Conservation (phyloP, 805 yeast species). For the Zygosaccharomyces lentus region DNA sequence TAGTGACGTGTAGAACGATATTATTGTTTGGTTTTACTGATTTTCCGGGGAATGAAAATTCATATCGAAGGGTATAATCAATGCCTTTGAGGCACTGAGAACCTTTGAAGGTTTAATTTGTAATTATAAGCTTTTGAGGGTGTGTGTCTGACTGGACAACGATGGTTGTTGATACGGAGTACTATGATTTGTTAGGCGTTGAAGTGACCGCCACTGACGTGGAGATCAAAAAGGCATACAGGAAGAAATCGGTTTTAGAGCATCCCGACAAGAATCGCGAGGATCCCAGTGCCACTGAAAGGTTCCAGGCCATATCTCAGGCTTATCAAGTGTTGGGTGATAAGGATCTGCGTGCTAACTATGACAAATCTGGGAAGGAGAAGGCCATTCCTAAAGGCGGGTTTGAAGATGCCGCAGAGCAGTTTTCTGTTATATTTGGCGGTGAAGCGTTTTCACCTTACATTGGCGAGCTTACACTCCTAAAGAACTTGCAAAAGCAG, state of each 20-base stretch:
- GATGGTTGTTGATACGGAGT: slow-evolving; percentile 73
- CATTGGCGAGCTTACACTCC: slow-evolving; percentile 81
- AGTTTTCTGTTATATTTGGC: slow-evolving; percentile 71
- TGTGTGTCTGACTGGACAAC: neutral
- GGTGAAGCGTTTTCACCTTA: slow-evolving; percentile 84
- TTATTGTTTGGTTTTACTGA: neutral
- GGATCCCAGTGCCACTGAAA: slow-evolving; percentile 69
- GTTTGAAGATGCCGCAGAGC: slow-evolving; percentile 70
- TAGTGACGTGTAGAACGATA: neutral
- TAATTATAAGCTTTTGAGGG: neutral
- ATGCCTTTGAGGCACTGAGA: neutral
- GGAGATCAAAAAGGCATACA: slow-evolving; percentile 74
- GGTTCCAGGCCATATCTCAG: slow-evolving; percentile 57
- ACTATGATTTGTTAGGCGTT: slow-evolving; percentile 65
- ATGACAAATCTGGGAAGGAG: slow-evolving; percentile 73
- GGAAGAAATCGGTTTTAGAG: slow-evolving; percentile 67
- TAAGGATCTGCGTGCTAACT: slow-evolving; percentile 56
- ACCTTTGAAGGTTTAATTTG: neutral
- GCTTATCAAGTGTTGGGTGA: slow-evolving; percentile 78
- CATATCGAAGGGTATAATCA: neutral
- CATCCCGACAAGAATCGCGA: slow-evolving; percentile 82
- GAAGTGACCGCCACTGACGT: slow-evolving; percentile 53
- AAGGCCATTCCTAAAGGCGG: slow-evolving; percentile 67
- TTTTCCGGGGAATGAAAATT: slow-evolving; percentile 1
- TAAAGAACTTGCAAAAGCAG: slow-evolving; percentile 68